These are phyloP conservation scores for Sordariomycetes sp. DNA, from an alignment of 2,329 filamentous ascomycete genomes.

Conservation along the genomic window DNA sequence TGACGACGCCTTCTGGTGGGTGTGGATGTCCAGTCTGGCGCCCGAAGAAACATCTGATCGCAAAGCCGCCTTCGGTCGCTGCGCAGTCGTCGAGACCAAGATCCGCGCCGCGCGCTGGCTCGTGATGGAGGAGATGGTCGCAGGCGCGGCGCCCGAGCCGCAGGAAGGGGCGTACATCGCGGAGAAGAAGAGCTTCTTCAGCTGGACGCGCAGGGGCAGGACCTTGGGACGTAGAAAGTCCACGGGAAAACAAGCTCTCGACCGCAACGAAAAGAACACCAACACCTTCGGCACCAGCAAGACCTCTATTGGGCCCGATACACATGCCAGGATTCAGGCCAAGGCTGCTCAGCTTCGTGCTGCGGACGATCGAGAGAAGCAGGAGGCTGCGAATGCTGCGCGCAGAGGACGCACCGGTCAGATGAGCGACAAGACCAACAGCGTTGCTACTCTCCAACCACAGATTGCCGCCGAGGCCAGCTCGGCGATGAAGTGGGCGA, in stretches of 20 bases:
- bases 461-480: constrained; percentile 79
- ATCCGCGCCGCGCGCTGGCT: constrained; percentile 81
- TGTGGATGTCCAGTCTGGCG: constrained; percentile 95
- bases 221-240: constrained; percentile 60
- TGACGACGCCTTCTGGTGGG: constrained; percentile 98
- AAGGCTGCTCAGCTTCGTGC: constrained; percentile 78
- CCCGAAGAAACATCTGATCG: constrained; percentile 77
- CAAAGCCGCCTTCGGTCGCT: constrained; percentile 90
- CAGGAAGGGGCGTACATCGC: constrained; percentile 82
- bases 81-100: constrained; percentile 81
- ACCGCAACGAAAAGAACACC: constrained; percentile 31
- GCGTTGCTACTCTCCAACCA: constrained; percentile 80
- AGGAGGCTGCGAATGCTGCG: constrained; percentile 28
- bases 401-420: constrained; percentile 48
- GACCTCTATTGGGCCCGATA: constrained; percentile 78
- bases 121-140: constrained; percentile 92
- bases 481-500: constrained; percentile 94
- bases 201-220: constrained; percentile 66
- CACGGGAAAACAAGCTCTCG: constrained; percentile 50
- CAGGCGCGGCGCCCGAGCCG: constrained; percentile 79
- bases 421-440: constrained; percentile 71
- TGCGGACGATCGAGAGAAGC: constrained; percentile 52
- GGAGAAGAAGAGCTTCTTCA: constrained; percentile 92
- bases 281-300: constrained; percentile 52
- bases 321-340: constrained; percentile 86